Evolutionary conservation across 805 yeast genomes (phyloP).

Genomic region (Saccharomyces kudriavzevii): DNA sequence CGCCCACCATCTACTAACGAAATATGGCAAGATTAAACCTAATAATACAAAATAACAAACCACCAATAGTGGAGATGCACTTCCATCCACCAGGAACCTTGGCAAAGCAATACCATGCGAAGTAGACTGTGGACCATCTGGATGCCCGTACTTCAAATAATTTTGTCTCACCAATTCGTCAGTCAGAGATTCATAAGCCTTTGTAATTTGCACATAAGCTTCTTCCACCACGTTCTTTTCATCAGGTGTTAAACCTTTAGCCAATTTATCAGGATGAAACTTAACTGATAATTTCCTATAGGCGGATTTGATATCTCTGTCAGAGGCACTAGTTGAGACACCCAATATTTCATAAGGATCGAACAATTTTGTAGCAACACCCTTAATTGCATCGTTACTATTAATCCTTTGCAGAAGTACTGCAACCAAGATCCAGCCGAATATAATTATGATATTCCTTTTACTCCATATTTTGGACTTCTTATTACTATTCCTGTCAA

Average conservation of each 20-base stretch:
- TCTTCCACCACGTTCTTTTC: constrained; percentile 58
- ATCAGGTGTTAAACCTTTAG: constrained; percentile 48
- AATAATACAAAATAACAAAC: constrained; percentile 61
- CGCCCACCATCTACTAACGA: constrained; percentile 88
- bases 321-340: constrained; percentile 58
- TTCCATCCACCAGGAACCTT: constrained; percentile 77
- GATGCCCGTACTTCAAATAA: constrained; percentile 84
- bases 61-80: constrained; percentile 57
- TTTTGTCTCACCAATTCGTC: constrained; percentile 81
- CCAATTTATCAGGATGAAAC: constrained; percentile 89
- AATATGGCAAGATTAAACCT: constrained; percentile 68
- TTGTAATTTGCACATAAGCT: constrained; percentile 69
- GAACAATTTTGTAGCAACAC: constrained; percentile 41
- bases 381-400: constrained; percentile 40
- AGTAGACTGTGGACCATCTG: constrained; percentile 91
- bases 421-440: constrained; percentile 58
- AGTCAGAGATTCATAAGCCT: constrained; percentile 91
- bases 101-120: constrained; percentile 95
- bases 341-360: constrained; percentile 90
- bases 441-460: constrained; percentile 21
- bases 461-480: constrained; percentile 16
- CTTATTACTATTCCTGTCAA: constrained; percentile 12
- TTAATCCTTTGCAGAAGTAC: constrained; percentile 32
- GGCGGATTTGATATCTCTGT: constrained; percentile 68
- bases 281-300: constrained; percentile 82